phyloP scores from a whole-genome alignment of 176 grass and related monocot genomes.

The Triticum timopheevii region DNA sequence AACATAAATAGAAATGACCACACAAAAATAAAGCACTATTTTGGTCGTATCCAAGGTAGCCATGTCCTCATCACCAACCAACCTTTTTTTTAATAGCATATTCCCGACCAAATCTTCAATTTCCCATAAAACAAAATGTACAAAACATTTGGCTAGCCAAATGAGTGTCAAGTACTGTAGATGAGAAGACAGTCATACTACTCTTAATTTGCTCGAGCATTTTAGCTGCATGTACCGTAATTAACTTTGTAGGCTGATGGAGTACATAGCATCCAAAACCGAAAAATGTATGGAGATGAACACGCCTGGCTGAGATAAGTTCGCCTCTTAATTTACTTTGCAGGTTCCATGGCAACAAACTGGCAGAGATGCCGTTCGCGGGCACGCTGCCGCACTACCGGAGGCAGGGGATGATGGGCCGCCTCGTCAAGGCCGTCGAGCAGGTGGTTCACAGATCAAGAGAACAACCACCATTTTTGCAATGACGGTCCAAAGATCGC shows the following conservation, averaged over 20 bases:
- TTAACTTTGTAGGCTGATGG: not conserved
- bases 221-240: not conserved
- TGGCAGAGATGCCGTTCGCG: slow-evolving; percentile 85
- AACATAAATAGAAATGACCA: too few species aligned
- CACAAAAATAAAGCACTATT: too few species aligned
- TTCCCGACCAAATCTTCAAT: too few species aligned
- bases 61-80: too few species aligned
- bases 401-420: slow-evolving; percentile 73
- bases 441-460: slow-evolving; percentile 43
- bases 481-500: not conserved
- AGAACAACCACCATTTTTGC: too few species aligned
- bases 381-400: slow-evolving; percentile 67
- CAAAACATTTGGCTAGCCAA: not conserved
- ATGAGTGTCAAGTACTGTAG: not conserved
- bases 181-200: too few species aligned
- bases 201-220: too few species aligned
- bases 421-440: slow-evolving; percentile 61
- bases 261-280: too few species aligned
- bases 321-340: not conserved
- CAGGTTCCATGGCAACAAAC: slow-evolving; percentile 72
- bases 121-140: not conserved
- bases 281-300: not conserved
- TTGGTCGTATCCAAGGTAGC: too few species aligned
- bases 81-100: too few species aligned
- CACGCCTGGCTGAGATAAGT: not conserved